Percentiles rank a stretch among this genome's conserved stretches.
Evolutionary conservation across 257 asterid species (phyloP).

Genomic region (Salvia miltiorrhiza): DNA sequence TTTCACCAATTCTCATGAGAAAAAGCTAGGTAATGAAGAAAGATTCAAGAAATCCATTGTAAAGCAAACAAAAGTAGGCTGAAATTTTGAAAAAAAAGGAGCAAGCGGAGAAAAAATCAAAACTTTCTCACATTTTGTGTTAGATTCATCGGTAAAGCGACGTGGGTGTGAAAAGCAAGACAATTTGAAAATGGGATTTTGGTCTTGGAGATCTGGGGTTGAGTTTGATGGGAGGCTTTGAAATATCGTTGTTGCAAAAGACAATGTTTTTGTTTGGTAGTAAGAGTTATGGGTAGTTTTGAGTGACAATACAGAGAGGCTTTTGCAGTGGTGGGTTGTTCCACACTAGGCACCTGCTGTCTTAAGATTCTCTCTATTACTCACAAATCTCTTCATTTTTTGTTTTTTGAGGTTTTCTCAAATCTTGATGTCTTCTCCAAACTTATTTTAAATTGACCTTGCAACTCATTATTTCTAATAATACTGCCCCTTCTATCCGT

Average conservation of each 20-base stretch:
- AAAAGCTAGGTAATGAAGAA: not conserved
- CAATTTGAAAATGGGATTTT: conserved; percentile 19
- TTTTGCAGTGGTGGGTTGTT: conserved; percentile 16
- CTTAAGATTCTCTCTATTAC: conserved; percentile 27
- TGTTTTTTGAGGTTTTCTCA: not conserved
- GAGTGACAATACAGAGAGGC: conserved; percentile 16
- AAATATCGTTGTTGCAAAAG: conserved; percentile 14
- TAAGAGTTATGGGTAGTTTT: conserved; percentile 15
- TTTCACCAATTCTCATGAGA: conserved; percentile 15
- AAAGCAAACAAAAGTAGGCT: not conserved
- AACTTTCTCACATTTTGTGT: conserved; percentile 19
- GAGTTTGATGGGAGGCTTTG: conserved; percentile 34
- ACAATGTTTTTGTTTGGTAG: conserved; percentile 20
- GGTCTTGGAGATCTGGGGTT: conserved; percentile 40
- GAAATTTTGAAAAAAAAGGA: not conserved
- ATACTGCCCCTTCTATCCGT: too few species aligned
- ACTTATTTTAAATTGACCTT: not conserved
- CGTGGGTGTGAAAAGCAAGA: conserved; percentile 5
- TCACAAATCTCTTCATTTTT: too few species aligned
- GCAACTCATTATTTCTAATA: too few species aligned
- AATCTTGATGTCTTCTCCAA: not conserved
- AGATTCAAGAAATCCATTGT: not conserved
- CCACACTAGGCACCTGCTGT: conserved; percentile 24
- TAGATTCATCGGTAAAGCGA: conserved; percentile 2
- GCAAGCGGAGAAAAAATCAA: conserved; percentile 23